Base-by-base conservation (phyloP, 176 grass and related monocot species). In the Eragrostis curvula region DNA sequence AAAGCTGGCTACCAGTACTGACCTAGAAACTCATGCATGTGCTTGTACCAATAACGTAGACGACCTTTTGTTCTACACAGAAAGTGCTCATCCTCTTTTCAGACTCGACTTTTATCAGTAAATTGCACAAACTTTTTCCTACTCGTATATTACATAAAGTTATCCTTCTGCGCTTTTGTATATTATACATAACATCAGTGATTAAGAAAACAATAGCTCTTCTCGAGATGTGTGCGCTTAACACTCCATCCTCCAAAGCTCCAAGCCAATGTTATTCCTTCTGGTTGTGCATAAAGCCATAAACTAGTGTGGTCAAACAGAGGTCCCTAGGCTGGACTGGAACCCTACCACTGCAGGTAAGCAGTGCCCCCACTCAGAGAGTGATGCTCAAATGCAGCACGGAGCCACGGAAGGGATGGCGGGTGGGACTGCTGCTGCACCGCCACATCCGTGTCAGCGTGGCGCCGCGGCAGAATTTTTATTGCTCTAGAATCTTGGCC, bases 261-360 rank as follows among this genome's bases (percentile, higher is more conserved):
- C 12, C n/a, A n/a, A n/a, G n/a, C n/a, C 32, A 66, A 44, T 58
- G 41, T 58, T 46, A 21, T 36, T 74, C 36, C 51, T 78, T 72
- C 52, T 65, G 32, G 32, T 73, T 64, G 27, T 0, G 32, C 10
- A 65, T 62, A 70, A 72, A 78, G 68, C 69, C 10, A 65, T 62
- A 70, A 72, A 78, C 74, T 75, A 78, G 28, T 66, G 78, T 53
- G 84, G 88, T 90, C 88, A 90, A 90, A 86, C 79, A 74, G 84
- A 79, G 88, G 73, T 83, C 73, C 88, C 88, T 36, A 86, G 66
- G 66, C 40, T 47, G 81, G 58, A 78, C 48, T 71, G 74, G 39
- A 87, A 41, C 65, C 85, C 79, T 83, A 73, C 61, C 86, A 50
- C 50, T 13, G 36, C 61, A 66, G 44, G 25, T 62, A 41, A 60